phyloP scores from a whole-genome alignment of 1,284 basidiomycete species.

The Bondarzewia mesenterica region DNA sequence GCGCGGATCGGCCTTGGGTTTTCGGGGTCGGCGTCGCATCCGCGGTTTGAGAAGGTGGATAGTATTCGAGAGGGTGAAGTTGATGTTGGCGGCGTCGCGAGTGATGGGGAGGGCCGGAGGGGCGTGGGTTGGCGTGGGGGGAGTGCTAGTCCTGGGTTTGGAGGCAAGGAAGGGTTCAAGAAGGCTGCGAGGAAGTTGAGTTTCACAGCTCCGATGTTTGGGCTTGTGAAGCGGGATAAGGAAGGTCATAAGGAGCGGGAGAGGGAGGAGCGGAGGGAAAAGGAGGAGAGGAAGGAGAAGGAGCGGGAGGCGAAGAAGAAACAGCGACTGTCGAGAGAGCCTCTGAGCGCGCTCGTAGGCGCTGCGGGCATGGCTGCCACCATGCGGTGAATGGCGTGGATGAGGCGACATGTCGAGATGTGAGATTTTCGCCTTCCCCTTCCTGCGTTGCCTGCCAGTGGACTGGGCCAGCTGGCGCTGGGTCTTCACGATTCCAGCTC shows the following conservation, averaged over 20 bases:
- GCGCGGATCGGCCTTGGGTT: neutral
- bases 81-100: neutral
- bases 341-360: no score
- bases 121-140: neutral
- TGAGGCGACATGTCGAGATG: no score
- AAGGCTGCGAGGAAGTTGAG: conserved; percentile 60
- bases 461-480: no score
- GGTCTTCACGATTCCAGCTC: no score
- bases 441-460: no score
- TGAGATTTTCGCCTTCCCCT: no score
- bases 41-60: neutral
- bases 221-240: conserved; percentile 42
- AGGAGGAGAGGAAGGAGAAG: neutral
- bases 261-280: conserved; percentile 5
- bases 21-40: no score
- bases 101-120: no score
- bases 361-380: no score
- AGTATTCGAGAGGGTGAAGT: neutral
- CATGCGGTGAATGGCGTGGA: no score
- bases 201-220: conserved; percentile 50
- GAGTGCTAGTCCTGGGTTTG: neutral
- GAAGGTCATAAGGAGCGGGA: conserved; percentile 13
- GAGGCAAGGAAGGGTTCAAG: conserved; percentile 21
- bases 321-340: no score
- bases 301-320: neutral